A percentile compares a stretch with the other conserved stretches of the same genome.
Evolutionary conservation across 192 early-diverging fungal genomes (phyloP).

Genomic region (Podila clonocystis): DNA sequence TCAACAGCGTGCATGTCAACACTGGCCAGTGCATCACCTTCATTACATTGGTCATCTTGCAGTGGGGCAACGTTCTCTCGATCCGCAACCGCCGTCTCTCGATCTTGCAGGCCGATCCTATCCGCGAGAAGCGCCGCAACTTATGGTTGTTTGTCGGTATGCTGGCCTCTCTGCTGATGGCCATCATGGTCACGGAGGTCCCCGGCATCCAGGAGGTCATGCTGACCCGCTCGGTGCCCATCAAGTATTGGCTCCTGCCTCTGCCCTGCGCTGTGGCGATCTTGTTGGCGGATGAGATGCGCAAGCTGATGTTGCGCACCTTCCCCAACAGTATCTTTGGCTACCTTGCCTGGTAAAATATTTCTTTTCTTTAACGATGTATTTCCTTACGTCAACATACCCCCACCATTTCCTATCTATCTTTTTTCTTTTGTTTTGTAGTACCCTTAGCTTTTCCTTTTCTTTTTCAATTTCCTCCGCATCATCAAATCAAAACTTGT

Average conservation of each 20-base stretch:
- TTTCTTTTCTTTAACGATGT: too few relatives aligned
- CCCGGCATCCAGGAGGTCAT: constrained; percentile 65
- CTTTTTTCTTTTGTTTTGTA: too few relatives aligned
- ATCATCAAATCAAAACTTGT: too few relatives aligned
- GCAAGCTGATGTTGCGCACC: constrained; percentile 64
- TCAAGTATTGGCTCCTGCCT: constrained; percentile 74
- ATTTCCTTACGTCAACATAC: too few relatives aligned
- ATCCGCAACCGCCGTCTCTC: constrained; percentile 68
- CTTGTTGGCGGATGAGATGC: constrained; percentile 70
- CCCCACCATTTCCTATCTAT: too few relatives aligned
- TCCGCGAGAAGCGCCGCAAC: constrained; percentile 67
- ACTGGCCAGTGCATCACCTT: constrained; percentile 73
- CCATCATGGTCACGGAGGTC: constrained; percentile 60
- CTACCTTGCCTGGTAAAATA: constrained; percentile 27
- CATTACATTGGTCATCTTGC: constrained; percentile 69
- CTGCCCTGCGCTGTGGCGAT: constrained; percentile 68
- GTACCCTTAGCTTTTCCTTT: too few relatives aligned
- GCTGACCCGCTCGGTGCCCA: constrained; percentile 64
- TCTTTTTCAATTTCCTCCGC: background rate
- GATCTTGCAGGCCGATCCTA: constrained; percentile 70
- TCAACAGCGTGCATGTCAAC: constrained; percentile 41
- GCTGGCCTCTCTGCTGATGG: constrained; percentile 55
- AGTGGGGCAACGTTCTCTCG: constrained; percentile 73
- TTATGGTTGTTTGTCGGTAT: constrained; percentile 64
- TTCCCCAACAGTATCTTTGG: constrained; percentile 36